Evolutionary conservation across 306 rosid genomes (phyloP).

Genomic region (Pyrus pyrifolia): DNA sequence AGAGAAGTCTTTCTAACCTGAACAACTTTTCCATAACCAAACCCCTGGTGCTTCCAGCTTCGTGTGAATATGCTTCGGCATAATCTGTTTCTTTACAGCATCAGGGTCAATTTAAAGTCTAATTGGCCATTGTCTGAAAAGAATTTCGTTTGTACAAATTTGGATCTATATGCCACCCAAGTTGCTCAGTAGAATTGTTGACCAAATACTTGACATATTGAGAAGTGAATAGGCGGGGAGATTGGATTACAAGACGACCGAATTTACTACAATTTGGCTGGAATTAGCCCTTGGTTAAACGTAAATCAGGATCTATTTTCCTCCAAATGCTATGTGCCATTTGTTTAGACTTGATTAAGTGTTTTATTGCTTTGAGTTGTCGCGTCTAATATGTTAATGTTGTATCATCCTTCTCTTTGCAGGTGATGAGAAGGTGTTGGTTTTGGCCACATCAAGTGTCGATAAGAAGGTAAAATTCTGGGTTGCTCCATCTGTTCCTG

Average conservation of each 20-base stretch:
- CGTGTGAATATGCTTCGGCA: background rate
- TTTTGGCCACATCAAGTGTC: slow-evolving; percentile 74
- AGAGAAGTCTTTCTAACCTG: background rate
- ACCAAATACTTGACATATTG: background rate
- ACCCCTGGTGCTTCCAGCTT: background rate
- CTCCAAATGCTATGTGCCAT: background rate
- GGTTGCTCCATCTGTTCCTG: slow-evolving; percentile 58
- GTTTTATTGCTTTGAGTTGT: background rate
- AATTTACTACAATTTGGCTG: background rate
- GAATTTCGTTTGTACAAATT: background rate
- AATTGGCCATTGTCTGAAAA: background rate
- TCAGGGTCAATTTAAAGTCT: background rate
- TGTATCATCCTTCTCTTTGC: slow-evolving; percentile 6
- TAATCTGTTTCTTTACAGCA: background rate
- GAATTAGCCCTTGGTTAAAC: background rate
- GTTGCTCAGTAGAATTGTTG: background rate
- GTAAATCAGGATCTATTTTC: too few relatives aligned
- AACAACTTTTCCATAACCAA: background rate
- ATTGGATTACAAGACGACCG: background rate
- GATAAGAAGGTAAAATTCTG: slow-evolving; percentile 97
- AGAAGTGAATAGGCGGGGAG: background rate
- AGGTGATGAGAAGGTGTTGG: slow-evolving; percentile 51
- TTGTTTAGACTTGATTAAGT: background rate
- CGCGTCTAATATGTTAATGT: background rate
- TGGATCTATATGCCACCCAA: background rate